These are phyloP conservation scores for Solioccasus polychromus DNA, from an alignment of 768 basidiomycete species.

Conservation along the genomic window DNA sequence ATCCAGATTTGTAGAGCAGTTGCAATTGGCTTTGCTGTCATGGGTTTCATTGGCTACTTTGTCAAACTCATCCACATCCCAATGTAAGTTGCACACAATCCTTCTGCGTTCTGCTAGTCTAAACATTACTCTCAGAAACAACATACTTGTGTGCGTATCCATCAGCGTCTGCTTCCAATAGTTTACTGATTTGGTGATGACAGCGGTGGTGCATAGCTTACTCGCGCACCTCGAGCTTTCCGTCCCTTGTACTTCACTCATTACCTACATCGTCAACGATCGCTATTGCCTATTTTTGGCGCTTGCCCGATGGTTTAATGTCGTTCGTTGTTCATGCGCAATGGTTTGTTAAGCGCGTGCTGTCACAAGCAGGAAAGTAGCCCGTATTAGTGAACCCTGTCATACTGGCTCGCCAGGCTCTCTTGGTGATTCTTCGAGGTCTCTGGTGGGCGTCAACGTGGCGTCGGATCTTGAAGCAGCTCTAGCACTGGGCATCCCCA, in stretches of 20 bases:
- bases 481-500: slow-evolving; percentile 26
- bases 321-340: too few species aligned
- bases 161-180: background rate
- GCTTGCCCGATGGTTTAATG: background rate
- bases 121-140: slow-evolving; percentile 64
- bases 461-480: slow-evolving; percentile 13
- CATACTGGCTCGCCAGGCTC: slow-evolving; percentile 10
- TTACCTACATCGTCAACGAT: slow-evolving; percentile 12
- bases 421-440: slow-evolving; percentile 2
- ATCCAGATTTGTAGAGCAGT: slow-evolving; percentile 93
- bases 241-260: slow-evolving; percentile 18
- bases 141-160: slow-evolving; percentile 89
- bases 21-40: slow-evolving; percentile 95
- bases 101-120: slow-evolving; percentile 3
- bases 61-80: slow-evolving; percentile 98
- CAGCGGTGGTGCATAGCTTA: slow-evolving; percentile 73
- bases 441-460: background rate
- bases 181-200: slow-evolving; percentile 25
- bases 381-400: background rate
- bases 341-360: too few species aligned
- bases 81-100: slow-evolving; percentile 61
- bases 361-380: background rate
- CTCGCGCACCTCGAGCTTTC: slow-evolving; percentile 12
- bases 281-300: slow-evolving; percentile 1
- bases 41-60: slow-evolving; percentile 99